phyloP scores from a whole-genome alignment of 192 early-diverging fungal species.

The Coemansia sp. region DNA sequence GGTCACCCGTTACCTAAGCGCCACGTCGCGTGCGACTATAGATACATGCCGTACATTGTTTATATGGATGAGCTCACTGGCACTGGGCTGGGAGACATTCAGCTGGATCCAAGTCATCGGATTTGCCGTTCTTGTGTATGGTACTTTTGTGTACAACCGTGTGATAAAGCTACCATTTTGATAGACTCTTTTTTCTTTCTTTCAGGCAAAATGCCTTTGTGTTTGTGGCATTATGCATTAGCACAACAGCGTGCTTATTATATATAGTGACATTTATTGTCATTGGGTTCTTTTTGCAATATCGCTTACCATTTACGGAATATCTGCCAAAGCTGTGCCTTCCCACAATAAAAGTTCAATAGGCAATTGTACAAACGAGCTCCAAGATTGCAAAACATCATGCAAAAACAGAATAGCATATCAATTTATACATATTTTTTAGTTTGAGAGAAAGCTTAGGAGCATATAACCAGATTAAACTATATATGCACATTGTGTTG shows the following conservation, averaged over 20 bases:
- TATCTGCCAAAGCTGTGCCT: too few species aligned
- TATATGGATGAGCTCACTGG: constrained; percentile 89
- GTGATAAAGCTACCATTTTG: constrained; percentile 68
- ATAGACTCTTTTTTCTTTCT: neutral
- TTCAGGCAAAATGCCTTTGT: neutral
- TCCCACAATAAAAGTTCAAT: neutral
- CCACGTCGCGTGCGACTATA: constrained; percentile 91
- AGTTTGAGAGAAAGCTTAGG: too few species aligned
- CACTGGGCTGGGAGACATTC: constrained; percentile 95
- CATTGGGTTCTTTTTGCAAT: too few species aligned
- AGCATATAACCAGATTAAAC: too few species aligned
- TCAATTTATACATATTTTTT: neutral
- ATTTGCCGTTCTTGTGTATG: constrained; percentile 67
- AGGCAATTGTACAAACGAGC: neutral
- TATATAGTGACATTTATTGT: neutral
- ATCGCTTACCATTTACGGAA: too few species aligned
- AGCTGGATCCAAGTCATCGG: constrained; percentile 91
- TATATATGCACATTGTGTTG: too few species aligned
- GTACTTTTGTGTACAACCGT: constrained; percentile 91
- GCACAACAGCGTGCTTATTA: neutral
- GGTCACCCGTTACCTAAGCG: constrained; percentile 82
- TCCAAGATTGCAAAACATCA: too few species aligned
- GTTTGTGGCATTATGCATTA: neutral
- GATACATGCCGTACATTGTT: constrained; percentile 95
- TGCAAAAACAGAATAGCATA: too few species aligned